Conservation (phyloP, 805 yeast genomes). For the Candida maris region DNA sequence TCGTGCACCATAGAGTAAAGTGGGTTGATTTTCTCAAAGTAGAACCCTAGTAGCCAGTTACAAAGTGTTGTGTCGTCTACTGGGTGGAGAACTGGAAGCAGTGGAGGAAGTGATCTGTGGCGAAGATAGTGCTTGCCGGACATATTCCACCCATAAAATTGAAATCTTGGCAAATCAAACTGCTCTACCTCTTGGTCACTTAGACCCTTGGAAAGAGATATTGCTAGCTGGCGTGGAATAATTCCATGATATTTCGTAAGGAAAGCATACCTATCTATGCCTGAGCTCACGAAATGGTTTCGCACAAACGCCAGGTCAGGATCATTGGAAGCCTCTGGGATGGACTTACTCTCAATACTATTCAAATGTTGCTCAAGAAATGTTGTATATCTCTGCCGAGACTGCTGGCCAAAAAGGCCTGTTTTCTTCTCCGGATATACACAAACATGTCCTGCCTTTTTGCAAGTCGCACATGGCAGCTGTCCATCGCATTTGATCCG, state of each 20-base stretch:
- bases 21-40: slow-evolving; percentile 3
- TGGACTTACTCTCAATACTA: too few species aligned
- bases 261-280: not conserved
- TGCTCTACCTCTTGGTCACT: not conserved
- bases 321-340: not conserved
- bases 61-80: not conserved
- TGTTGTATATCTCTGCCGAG: too few species aligned
- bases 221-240: not conserved
- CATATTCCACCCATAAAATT: slow-evolving; percentile 8
- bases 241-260: not conserved
- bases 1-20: slow-evolving; percentile 6
- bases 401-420: too few species aligned
- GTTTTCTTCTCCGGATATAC: slow-evolving; percentile 1
- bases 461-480: slow-evolving; percentile 48
- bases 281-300: slow-evolving; percentile 31
- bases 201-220: not conserved
- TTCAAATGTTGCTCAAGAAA: too few species aligned
- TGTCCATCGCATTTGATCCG: slow-evolving; percentile 58
- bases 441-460: slow-evolving; percentile 26
- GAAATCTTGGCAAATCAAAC: slow-evolving; percentile 2
- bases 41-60: slow-evolving; percentile 3
- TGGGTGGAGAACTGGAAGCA: not conserved
- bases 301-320: slow-evolving; percentile 1
- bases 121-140: slow-evolving; percentile 5
- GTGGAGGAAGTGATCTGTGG: not conserved